These are phyloP conservation scores for Litchi chinensis DNA, from an alignment of 345 rosid species.

Conservation along the genomic window DNA sequence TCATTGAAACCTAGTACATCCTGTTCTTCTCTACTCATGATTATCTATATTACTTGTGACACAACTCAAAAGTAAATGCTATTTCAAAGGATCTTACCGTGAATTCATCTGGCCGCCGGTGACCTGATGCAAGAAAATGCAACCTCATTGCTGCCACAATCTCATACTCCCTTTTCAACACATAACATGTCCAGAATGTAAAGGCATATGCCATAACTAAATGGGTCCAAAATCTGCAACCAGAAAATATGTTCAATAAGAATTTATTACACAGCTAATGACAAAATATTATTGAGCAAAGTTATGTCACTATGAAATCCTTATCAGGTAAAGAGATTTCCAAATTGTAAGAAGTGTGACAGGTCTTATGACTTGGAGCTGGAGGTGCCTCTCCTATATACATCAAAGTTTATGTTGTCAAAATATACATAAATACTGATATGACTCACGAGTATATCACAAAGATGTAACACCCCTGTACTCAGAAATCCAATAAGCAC, in stretches of 20 bases:
- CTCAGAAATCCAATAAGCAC: not conserved
- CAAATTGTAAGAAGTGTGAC: not conserved
- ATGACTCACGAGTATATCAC: not conserved
- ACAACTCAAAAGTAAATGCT: not conserved
- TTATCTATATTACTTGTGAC: not conserved
- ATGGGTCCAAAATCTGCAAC: slow-evolving; percentile 90
- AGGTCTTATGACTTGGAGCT: no score
- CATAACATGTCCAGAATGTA: slow-evolving; percentile 92
- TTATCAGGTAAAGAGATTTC: not conserved
- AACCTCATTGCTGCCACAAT: slow-evolving; percentile 76
- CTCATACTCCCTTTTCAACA: slow-evolving; percentile 73
- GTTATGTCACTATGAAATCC: not conserved
- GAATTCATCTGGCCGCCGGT: slow-evolving; percentile 80
- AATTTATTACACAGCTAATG: not conserved
- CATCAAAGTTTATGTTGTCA: not conserved
- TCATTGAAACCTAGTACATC: not conserved
- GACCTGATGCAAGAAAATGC: slow-evolving; percentile 87
- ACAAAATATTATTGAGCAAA: not conserved
- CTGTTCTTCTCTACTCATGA: not conserved
- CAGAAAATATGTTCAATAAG: not conserved
- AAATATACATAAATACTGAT: not conserved
- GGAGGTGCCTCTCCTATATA: not conserved
- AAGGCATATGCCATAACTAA: slow-evolving; percentile 82
- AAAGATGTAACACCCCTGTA: not conserved
- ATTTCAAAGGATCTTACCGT: slow-evolving; percentile 49